These are phyloP conservation scores for Heterobasidion annosum DNA, from an alignment of 1,284 basidiomycete genomes.

Conservation along the genomic window DNA sequence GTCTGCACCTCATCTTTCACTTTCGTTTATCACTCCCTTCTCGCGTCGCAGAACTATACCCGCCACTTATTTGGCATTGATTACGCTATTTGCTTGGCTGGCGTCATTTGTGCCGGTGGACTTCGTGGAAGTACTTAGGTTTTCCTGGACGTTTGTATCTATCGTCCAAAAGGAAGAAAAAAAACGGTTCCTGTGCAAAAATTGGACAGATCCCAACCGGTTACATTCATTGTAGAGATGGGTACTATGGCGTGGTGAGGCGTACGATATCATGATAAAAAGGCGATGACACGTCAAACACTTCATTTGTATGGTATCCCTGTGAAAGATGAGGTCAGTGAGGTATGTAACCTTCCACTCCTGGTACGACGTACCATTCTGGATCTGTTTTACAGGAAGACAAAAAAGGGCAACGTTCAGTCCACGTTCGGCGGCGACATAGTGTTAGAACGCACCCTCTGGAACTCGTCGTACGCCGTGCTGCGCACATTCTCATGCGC, in stretches of 20 bases:
- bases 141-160: too few relatives aligned
- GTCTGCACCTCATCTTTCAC: neutral
- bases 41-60: neutral
- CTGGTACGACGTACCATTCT: slow-evolving; percentile 32
- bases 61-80: neutral
- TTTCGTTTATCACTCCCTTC: neutral
- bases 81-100: neutral
- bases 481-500: slow-evolving; percentile 93
- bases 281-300: neutral
- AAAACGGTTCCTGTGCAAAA: too few relatives aligned
- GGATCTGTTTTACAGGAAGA: slow-evolving; percentile 26
- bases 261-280: neutral
- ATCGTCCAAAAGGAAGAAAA: too few relatives aligned
- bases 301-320: slow-evolving; percentile 45
- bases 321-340: slow-evolving; percentile 11
- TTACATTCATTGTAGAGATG: too few relatives aligned
- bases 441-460: slow-evolving; percentile 44
- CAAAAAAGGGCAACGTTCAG: slow-evolving; percentile 1
- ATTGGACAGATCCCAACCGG: too few relatives aligned
- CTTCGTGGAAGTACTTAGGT: too few relatives aligned
- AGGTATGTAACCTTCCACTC: neutral
- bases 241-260: neutral
- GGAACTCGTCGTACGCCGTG: slow-evolving; percentile 90
- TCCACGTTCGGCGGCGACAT: neutral
- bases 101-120: neutral